These are phyloP conservation scores for Penicillium sp. DNA, from an alignment of 2,329 filamentous ascomycete genomes.

Conservation along the genomic window DNA sequence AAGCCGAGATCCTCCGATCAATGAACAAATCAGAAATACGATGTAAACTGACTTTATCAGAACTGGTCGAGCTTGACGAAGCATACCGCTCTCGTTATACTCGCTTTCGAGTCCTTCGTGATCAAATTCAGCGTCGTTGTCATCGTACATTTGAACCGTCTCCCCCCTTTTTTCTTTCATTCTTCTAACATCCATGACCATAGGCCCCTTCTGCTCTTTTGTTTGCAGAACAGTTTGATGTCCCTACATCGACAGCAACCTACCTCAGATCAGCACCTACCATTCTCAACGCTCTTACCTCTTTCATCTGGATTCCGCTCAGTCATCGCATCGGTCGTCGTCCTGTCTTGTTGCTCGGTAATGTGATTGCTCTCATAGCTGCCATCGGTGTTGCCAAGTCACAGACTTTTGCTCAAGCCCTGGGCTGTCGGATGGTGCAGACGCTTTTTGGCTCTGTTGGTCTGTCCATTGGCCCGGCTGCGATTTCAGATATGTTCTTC, in stretches of 20 bases:
- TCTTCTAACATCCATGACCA: too few relatives aligned
- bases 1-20: not conserved
- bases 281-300: not conserved
- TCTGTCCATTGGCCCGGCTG: not conserved
- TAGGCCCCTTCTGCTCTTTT: not conserved
- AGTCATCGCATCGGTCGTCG: not conserved
- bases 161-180: too few relatives aligned
- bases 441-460: not conserved
- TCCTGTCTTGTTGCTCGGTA: not conserved
- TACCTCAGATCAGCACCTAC: not conserved
- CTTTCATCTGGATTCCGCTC: not conserved
- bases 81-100: not conserved
- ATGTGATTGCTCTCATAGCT: not conserved
- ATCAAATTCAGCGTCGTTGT: not conserved
- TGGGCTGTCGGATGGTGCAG: not conserved
- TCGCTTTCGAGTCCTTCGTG: not conserved
- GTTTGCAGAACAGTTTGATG: not conserved
- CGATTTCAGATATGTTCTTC: not conserved
- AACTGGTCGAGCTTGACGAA: not conserved
- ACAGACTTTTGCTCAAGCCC: not conserved
- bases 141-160: not conserved
- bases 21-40: not conserved
- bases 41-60: not conserved
- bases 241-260: not conserved
- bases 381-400: not conserved